Percentiles rank a stretch among this genome's conserved stretches.
Conservation (phyloP, 2,329 filamentous ascomycete species). For the Fusarium sp. region DNA sequence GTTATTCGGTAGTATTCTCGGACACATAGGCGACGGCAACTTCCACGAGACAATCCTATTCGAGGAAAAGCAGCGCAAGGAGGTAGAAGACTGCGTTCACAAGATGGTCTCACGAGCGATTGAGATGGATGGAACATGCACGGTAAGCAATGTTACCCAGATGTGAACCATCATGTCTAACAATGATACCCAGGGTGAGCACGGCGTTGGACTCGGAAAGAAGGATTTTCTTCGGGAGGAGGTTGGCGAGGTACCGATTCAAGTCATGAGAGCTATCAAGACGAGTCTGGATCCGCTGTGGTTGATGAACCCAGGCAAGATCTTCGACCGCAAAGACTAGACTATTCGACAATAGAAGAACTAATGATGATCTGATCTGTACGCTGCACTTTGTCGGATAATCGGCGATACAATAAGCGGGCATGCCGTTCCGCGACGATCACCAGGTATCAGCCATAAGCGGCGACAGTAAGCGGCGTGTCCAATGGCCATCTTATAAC, state of each 20-base stretch:
- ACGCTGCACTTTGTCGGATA: fast-evolving
- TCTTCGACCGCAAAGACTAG: constrained; percentile 47
- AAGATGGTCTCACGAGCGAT: constrained; percentile 90
- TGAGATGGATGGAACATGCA: constrained; percentile 93
- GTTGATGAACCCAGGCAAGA: constrained; percentile 93
- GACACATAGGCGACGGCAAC: constrained; percentile 92
- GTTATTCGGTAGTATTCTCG: constrained; percentile 85
- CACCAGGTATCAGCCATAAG: not conserved
- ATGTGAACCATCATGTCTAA: fast-evolving
- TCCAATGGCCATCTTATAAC: not conserved
- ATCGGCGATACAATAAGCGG: not conserved
- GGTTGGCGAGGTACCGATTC: constrained; percentile 79
- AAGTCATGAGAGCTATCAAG: constrained; percentile 86
- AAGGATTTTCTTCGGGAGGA: constrained; percentile 81
- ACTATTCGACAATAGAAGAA: fast-evolving
- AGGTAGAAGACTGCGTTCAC: constrained; percentile 82
- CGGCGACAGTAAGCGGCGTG: not conserved
- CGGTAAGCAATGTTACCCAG: constrained; percentile 42
- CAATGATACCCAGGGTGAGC: constrained; percentile 65
- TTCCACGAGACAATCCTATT: constrained; percentile 96
- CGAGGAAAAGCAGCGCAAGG: constrained; percentile 75
- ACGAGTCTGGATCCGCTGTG: constrained; percentile 80
- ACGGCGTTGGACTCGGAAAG: constrained; percentile 86
- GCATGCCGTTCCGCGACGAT: fast-evolving
- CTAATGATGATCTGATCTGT: fast-evolving